phyloP scores from a whole-genome alignment of 2,329 filamentous ascomycete genomes.

The Aspergillus pseudoterreus region DNA sequence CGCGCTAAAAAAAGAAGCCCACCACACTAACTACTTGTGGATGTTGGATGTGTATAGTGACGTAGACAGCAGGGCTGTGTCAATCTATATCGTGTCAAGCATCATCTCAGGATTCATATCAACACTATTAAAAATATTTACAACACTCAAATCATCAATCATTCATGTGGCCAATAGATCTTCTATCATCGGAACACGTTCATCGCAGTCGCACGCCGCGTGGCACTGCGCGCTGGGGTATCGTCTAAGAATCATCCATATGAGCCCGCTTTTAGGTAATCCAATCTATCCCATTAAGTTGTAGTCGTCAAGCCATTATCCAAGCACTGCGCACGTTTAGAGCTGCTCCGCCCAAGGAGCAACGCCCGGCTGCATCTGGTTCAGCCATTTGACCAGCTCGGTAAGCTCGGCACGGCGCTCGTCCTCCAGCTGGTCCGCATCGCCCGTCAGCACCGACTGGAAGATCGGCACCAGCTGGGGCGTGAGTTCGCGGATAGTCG shows the following conservation, averaged over 20 bases:
- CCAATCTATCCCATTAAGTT: constrained; percentile 15
- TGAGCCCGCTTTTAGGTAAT: not conserved
- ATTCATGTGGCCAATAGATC: constrained; percentile 20
- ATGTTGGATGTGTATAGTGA: not conserved
- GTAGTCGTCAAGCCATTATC: constrained; percentile 7
- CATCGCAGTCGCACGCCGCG: not conserved
- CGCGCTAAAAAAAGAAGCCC: not conserved
- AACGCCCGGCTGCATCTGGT: constrained; percentile 41
- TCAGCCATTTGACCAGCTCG: constrained; percentile 48
- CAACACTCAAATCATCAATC: constrained; percentile 24
- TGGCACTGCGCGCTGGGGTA: constrained; percentile 13
- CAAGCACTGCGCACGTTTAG: constrained; percentile 12
- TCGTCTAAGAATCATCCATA: constrained; percentile 17
- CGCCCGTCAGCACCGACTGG: constrained; percentile 44
- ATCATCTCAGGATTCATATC: not conserved
- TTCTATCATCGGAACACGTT: constrained; percentile 2
- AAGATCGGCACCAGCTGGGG: constrained; percentile 46
- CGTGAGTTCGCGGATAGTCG: constrained; percentile 44
- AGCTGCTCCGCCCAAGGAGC: constrained; percentile 39
- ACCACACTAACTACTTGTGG: not conserved
- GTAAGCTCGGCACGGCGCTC: constrained; percentile 45
- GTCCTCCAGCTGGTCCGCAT: constrained; percentile 46
- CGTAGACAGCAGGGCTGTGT: not conserved
- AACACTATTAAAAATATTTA: constrained; percentile 6
- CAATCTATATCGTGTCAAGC: not conserved